These are phyloP conservation scores for Aspergillus ruber DNA, from an alignment of 2,329 filamentous ascomycete species.

Conservation along the genomic window DNA sequence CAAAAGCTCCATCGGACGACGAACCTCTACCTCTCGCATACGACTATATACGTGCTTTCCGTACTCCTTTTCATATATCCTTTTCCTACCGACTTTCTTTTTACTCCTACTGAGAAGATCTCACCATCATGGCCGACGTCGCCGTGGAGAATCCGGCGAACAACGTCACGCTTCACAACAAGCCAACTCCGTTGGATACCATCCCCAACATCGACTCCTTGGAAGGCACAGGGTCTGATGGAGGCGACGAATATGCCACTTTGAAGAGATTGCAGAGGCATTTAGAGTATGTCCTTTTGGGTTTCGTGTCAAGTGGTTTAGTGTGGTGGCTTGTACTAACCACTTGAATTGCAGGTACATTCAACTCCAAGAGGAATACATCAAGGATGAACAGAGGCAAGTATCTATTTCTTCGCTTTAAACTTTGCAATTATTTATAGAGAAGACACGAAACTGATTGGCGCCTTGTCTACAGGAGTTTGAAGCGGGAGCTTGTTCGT, in stretches of 20 bases:
- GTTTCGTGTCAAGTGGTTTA: slow-evolving; percentile 2
- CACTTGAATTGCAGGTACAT: slow-evolving; percentile 60
- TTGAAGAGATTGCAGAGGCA: slow-evolving; percentile 96
- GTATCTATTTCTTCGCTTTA: slow-evolving; percentile 5
- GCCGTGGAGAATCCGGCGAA: slow-evolving; percentile 74
- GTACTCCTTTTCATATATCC: neutral
- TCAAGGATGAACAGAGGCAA: slow-evolving; percentile 98
- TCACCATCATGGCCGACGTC: slow-evolving; percentile 69
- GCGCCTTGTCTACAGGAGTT: slow-evolving; percentile 53
- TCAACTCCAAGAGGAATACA: slow-evolving; percentile 98
- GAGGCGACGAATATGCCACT: slow-evolving; percentile 85
- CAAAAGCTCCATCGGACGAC: slow-evolving; percentile 1
- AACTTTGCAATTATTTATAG: neutral
- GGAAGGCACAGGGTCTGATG: slow-evolving; percentile 73
- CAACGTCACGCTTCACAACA: slow-evolving; percentile 71
- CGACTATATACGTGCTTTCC: slow-evolving; percentile 3
- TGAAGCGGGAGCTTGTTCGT: slow-evolving; percentile 94
- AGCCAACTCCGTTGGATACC: slow-evolving; percentile 64
- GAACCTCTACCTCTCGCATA: slow-evolving; percentile 6
- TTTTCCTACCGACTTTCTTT: neutral
- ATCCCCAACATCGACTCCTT: slow-evolving; percentile 88
- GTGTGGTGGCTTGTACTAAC: slow-evolving; percentile 11
- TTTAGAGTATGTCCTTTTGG: slow-evolving; percentile 62
- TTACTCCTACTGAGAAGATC: neutral
- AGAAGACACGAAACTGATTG: neutral